A percentile compares a stretch with the other conserved stretches of the same genome.
Conservation (phyloP, 768 basidiomycete species). For the Krasilnikovozyma curviuscula region DNA sequence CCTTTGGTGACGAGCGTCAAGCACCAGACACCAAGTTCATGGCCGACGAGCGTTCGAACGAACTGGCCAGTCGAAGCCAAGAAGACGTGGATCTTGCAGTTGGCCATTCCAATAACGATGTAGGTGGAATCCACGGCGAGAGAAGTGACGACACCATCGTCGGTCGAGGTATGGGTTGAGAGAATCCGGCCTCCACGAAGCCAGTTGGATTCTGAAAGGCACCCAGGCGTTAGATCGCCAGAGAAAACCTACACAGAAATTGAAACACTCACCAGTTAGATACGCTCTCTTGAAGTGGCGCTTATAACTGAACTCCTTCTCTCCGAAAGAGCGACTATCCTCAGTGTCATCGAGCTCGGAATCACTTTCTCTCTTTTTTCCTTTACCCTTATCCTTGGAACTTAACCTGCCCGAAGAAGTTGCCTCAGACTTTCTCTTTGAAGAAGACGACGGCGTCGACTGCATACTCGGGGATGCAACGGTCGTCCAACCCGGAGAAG, state of each 20-base stretch:
- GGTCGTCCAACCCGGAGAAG: not conserved
- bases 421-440: not conserved
- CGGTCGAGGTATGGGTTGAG: constrained; percentile 38
- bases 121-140: constrained; percentile 63
- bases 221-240: not conserved
- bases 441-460: not conserved
- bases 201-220: constrained; percentile 52
- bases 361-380: not conserved
- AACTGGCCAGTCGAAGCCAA: constrained; percentile 57
- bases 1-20: constrained; percentile 56
- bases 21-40: constrained; percentile 82
- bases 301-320: constrained; percentile 38
- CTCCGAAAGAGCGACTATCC: too few species aligned
- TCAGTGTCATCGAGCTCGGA: not conserved
- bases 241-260: not conserved
- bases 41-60: constrained; percentile 58
- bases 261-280: constrained; percentile 38
- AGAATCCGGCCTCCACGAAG: constrained; percentile 51
- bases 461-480: not conserved
- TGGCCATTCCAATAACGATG: constrained; percentile 77
- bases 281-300: constrained; percentile 54
- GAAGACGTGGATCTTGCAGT: constrained; percentile 66
- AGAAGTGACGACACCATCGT: constrained; percentile 60
- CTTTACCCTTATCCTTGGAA: too few species aligned
- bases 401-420: too few species aligned